Evolutionary conservation across 352 stramenopile genomes (phyloP).

Genomic region (Blastocystis sp.): DNA sequence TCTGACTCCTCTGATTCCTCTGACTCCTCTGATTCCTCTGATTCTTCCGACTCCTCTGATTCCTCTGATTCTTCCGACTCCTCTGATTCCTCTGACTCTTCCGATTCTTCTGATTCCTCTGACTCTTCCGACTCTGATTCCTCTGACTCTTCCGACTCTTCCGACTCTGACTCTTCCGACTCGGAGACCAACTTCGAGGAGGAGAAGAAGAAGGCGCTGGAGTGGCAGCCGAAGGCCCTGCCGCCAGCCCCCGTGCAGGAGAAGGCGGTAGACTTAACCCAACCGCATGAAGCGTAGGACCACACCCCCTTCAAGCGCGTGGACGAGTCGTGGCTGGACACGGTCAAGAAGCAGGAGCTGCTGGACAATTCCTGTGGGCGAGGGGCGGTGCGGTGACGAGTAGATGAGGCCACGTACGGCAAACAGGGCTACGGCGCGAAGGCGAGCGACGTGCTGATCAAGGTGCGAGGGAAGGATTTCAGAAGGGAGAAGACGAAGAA

Average conservation of each 20-base stretch:
- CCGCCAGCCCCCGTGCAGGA: conserved; percentile 77
- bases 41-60: conserved; percentile 72
- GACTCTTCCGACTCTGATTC: background rate
- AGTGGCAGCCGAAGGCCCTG: conserved; percentile 77
- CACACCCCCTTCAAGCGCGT: conserved; percentile 95
- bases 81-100: background rate
- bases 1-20: conserved; percentile 72
- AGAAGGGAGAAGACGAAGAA: conserved; percentile 99
- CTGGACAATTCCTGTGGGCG: conserved; percentile 91
- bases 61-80: conserved; percentile 69
- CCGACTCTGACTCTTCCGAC: conserved; percentile 13
- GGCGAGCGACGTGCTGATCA: conserved; percentile 92
- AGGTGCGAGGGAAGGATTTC: conserved; percentile 97
- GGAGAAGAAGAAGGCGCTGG: conserved; percentile 73
- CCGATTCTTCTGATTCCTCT: conserved; percentile 73
- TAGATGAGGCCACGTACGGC: conserved; percentile 90
- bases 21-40: conserved; percentile 44
- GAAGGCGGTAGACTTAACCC: conserved; percentile 77
- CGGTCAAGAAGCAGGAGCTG: conserved; percentile 87
- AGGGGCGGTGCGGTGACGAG: background rate
- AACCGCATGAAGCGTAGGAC: conserved; percentile 66
- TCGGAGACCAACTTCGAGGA: conserved; percentile 61
- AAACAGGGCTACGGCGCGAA: conserved; percentile 89
- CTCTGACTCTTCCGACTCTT: background rate
- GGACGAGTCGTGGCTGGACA: conserved; percentile 86